Conservation (phyloP, 2,329 filamentous ascomycete species). For the Monosporascus sp. region DNA sequence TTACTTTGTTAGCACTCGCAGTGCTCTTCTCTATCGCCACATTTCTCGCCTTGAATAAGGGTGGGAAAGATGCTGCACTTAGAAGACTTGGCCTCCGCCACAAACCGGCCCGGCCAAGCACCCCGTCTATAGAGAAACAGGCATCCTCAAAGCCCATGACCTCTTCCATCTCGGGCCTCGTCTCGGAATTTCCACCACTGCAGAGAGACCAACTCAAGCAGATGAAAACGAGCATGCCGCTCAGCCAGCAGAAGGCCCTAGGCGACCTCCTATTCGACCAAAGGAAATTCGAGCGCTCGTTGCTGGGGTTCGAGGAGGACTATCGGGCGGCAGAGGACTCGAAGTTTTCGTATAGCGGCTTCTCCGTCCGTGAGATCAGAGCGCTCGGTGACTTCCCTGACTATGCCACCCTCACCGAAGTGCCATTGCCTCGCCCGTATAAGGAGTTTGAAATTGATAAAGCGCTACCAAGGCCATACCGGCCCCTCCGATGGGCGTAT, state of each 20-base stretch:
- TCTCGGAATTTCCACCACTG: constrained; percentile 16
- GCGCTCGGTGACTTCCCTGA: constrained; percentile 73
- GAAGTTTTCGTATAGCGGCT: constrained; percentile 61
- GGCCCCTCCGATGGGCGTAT: constrained; percentile 79
- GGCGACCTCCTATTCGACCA: constrained; percentile 15
- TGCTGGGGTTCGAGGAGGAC: constrained; percentile 30
- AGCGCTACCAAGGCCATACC: constrained; percentile 68
- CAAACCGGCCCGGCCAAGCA: constrained; percentile 12
- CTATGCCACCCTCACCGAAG: constrained; percentile 69
- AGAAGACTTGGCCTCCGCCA: constrained; percentile 14
- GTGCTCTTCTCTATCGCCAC: constrained; percentile 15
- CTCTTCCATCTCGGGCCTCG: constrained; percentile 12
- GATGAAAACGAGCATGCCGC: constrained; percentile 9
- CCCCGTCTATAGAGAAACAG: constrained; percentile 19
- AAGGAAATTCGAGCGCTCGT: constrained; percentile 14
- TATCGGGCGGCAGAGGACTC: constrained; percentile 26
- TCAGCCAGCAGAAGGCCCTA: constrained; percentile 11
- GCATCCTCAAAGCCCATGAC: constrained; percentile 16
- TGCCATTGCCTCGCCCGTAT: constrained; percentile 64
- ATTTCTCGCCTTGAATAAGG: constrained; percentile 12
- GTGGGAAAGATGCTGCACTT: constrained; percentile 13
- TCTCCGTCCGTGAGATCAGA: constrained; percentile 65
- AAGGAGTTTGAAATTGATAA: constrained; percentile 62
- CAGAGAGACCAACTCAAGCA: constrained; percentile 16
- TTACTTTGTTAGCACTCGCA: constrained; percentile 15